These are phyloP conservation scores for Didymella glomerata DNA, from an alignment of 2,329 filamentous ascomycete species.

Conservation along the genomic window DNA sequence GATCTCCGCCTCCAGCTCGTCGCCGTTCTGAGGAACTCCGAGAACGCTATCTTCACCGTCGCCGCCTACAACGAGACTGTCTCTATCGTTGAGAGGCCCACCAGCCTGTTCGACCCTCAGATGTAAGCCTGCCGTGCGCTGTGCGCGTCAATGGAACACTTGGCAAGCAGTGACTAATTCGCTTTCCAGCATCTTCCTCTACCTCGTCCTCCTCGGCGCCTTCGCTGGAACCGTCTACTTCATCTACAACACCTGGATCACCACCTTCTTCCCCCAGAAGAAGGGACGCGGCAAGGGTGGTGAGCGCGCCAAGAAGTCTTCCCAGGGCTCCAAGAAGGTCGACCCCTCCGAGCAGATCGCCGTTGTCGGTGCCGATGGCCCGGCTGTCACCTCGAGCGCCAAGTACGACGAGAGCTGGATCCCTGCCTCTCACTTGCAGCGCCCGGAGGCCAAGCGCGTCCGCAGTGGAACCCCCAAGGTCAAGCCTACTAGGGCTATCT, in stretches of 20 bases:
- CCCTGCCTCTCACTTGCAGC: conserved; percentile 85
- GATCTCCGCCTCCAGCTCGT: conserved; percentile 81
- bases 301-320: conserved; percentile 70
- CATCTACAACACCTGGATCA: conserved; percentile 98
- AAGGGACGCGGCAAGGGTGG: conserved; percentile 66
- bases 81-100: conserved; percentile 86
- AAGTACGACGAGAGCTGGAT: conserved; percentile 97
- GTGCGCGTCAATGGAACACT: background rate
- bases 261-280: conserved; percentile 91
- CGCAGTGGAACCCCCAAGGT: conserved; percentile 58
- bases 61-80: conserved; percentile 83
- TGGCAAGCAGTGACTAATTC: conserved; percentile 24
- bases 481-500: conserved; percentile 40
- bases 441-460: conserved; percentile 73
- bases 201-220: conserved; percentile 82
- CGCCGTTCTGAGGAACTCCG: conserved; percentile 73
- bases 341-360: conserved; percentile 66
- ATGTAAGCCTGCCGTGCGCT: conserved; percentile 69
- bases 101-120: conserved; percentile 92
- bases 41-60: conserved; percentile 77
- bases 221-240: conserved; percentile 89
- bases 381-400: conserved; percentile 72
- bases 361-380: conserved; percentile 74
- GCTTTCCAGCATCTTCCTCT: conserved; percentile 85
- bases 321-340: conserved; percentile 72